Percentiles rank a stretch among this genome's conserved stretches.
Evolutionary conservation across 2,329 filamentous ascomycete species (phyloP).

Genomic region (Knoxdaviesia capensis): DNA sequence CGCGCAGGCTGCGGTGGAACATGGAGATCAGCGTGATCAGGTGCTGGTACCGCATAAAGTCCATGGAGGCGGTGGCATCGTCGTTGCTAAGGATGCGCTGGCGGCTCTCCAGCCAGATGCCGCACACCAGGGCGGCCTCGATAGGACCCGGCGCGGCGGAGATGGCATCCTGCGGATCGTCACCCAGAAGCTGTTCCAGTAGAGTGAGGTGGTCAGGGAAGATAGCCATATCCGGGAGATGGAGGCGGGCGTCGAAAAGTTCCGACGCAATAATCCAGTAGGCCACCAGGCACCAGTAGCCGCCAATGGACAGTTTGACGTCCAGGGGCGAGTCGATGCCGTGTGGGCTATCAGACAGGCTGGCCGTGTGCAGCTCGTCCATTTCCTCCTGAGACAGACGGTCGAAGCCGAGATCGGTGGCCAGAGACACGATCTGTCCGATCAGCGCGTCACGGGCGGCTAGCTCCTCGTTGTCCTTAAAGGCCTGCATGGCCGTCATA

Average conservation of each 20-base stretch:
- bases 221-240: conserved; percentile 30
- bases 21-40: conserved; percentile 33
- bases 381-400: conserved; percentile 10
- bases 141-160: conserved; percentile 29
- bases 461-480: conserved; percentile 40
- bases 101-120: conserved; percentile 34
- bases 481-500: conserved; percentile 40
- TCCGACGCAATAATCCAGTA: conserved; percentile 43
- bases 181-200: conserved; percentile 30
- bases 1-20: conserved; percentile 32
- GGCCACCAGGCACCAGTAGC: conserved; percentile 35
- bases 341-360: too few relatives aligned
- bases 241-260: conserved; percentile 35
- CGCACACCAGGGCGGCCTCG: conserved; percentile 38
- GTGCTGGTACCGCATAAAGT: conserved; percentile 42
- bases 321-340: too few relatives aligned
- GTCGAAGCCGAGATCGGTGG: conserved; percentile 37
- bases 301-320: conserved; percentile 37
- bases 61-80: conserved; percentile 14
- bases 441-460: conserved; percentile 43
- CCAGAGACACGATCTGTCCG: conserved; percentile 51
- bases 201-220: conserved; percentile 40
- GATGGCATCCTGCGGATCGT: conserved; percentile 27
- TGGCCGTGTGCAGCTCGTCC: too few relatives aligned
- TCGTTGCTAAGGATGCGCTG: conserved; percentile 18